A percentile compares a stretch with the other conserved stretches of the same genome.
Evolutionary conservation across 1,139 yeast genomes (phyloP).

Genomic region (Geotrichum fermentans): DNA sequence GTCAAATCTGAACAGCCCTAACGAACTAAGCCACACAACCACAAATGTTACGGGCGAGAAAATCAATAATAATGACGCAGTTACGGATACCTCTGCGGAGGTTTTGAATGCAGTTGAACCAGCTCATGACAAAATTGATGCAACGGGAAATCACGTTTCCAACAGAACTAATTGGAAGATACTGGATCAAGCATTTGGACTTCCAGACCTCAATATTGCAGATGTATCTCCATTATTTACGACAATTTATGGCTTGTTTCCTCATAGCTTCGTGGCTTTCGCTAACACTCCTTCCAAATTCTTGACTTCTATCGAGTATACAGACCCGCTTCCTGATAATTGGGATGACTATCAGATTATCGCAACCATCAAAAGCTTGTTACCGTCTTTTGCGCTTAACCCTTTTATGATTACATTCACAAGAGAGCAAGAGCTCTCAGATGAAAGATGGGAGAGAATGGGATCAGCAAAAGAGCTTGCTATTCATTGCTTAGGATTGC

Average conservation of each 20-base stretch:
- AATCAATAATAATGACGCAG: too few relatives aligned
- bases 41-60: too few relatives aligned
- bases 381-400: conserved; percentile 13
- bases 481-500: conserved; percentile 12
- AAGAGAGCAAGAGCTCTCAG: conserved; percentile 13
- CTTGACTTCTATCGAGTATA: background rate
- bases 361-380: conserved; percentile 7
- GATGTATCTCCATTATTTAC: conserved; percentile 40
- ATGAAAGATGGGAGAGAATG: conserved; percentile 2
- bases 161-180: conserved; percentile 35
- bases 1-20: too few relatives aligned
- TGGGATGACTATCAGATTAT: conserved; percentile 13
- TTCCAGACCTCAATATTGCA: conserved; percentile 26
- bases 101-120: too few relatives aligned
- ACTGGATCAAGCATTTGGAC: conserved; percentile 26
- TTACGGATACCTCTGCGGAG: too few relatives aligned
- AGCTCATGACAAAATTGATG: too few relatives aligned
- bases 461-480: conserved; percentile 13
- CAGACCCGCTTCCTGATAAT: conserved; percentile 10
- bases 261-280: conserved; percentile 48
- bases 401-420: conserved; percentile 11
- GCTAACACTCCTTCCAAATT: conserved; percentile 40
- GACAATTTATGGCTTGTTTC: conserved; percentile 58
- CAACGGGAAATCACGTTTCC: background rate
- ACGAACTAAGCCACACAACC: too few relatives aligned